Base-by-base conservation (phyloP, 148 eudicot species). In the Vaccinium macrocarpon region DNA sequence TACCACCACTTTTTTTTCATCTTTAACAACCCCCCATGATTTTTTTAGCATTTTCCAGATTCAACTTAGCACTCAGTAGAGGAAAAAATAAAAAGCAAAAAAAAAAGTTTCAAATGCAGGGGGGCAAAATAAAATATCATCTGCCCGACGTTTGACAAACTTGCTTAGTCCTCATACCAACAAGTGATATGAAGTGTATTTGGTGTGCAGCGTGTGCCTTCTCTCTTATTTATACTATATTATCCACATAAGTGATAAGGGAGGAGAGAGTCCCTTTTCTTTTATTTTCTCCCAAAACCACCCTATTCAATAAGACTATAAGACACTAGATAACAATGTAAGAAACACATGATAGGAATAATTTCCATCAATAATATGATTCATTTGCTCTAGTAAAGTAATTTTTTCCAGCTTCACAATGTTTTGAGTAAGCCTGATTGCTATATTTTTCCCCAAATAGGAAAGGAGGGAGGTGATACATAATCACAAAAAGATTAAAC, bases 151-250 rank as follows among this genome's bases (percentile, higher is more conserved):
- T 29, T 57, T 64, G 10, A 62, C 29, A n/a, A 62, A 14, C 49
- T 6, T 12, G 18, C 76, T 8, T 16, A 38, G n/a, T 73, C 49
- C n/a, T 38, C 77, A 2, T 7, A 35, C 77, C 25, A 72, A 35
- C 46, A 19, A 35, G 10, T 8, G 48, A 1, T 14, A 32, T 14
- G 50, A 38, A 7, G 49, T 2, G 51, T 1, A 19, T 15, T 23
- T 66, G 12, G 23, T 8, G 48, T 73, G 51, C 76, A 15, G 38
- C 38, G 2, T n/a, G 29, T 66, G 13, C 70, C 70, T 16, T 72
- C 76, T 70, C 76, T 73, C 77, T 42, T 73, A 2, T 73, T 73
- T 73, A 73, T 16, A 50, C 77, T 35, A 73, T 35, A 35, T 35
- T 35, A 35, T 38, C 77, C 18, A 73, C 4, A 73, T 3, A 73